These are phyloP conservation scores for Chenopodium quinoa DNA, from an alignment of 148 eudicot species.

Conservation along the genomic window DNA sequence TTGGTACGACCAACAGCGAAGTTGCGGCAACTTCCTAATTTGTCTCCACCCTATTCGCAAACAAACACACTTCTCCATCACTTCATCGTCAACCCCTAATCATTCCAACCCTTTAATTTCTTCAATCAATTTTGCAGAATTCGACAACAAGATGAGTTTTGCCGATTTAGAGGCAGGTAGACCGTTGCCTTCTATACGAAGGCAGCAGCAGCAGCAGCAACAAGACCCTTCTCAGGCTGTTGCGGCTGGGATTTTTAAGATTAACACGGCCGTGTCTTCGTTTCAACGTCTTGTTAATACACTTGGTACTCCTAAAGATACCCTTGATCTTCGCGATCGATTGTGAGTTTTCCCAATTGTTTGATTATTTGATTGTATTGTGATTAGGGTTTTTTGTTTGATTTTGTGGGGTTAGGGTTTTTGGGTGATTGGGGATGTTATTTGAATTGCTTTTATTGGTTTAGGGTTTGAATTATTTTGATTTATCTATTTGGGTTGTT, in stretches of 20 bases:
- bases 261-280: constrained; percentile 56
- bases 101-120: too few relatives aligned
- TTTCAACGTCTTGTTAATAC: constrained; percentile 53
- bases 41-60: too few relatives aligned
- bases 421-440: background rate
- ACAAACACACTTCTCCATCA: too few relatives aligned
- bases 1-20: too few relatives aligned
- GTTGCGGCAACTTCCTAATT: too few relatives aligned
- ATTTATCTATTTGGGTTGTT: background rate
- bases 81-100: too few relatives aligned
- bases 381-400: background rate
- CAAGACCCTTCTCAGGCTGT: constrained; percentile 47
- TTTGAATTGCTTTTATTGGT: background rate
- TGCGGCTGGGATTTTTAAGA: constrained; percentile 50
- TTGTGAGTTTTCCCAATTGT: constrained; percentile 32
- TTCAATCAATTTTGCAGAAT: too few relatives aligned
- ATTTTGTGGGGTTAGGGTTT: background rate
- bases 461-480: background rate
- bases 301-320: constrained; percentile 65
- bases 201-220: background rate
- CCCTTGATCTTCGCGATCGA: constrained; percentile 52
- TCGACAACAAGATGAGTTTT: constrained; percentile 38
- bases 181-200: constrained; percentile 8
- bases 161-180: constrained; percentile 50
- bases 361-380: background rate